Conservation (phyloP, 176 grass and related monocot species). For the Dendrocalamus sinicus region DNA sequence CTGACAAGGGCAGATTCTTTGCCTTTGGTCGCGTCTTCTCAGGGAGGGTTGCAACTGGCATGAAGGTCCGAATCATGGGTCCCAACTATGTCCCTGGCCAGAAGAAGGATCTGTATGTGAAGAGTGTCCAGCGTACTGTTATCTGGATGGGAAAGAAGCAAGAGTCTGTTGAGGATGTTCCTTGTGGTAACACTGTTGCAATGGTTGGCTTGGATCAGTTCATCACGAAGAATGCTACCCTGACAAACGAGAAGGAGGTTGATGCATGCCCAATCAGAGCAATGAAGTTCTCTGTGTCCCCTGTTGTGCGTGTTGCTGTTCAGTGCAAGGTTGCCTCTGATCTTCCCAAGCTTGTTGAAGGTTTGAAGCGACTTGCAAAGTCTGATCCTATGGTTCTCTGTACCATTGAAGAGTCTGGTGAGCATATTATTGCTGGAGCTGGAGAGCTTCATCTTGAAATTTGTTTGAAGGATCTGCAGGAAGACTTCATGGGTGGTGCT, state of each 20-base stretch:
- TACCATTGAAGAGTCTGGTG: constrained; percentile 77
- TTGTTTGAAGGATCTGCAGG: constrained; percentile 78
- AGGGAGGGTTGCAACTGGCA: constrained; percentile 72
- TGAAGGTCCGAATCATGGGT: constrained; percentile 91
- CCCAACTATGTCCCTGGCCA: constrained; percentile 87
- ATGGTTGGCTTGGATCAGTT: constrained; percentile 87
- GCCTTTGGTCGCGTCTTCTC: constrained; percentile 80
- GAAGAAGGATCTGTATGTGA: constrained; percentile 85
- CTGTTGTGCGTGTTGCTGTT: constrained; percentile 80
- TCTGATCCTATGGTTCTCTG: constrained; percentile 87
- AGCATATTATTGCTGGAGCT: constrained; percentile 89
- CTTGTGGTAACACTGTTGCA: constrained; percentile 82
- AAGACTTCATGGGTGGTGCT: constrained; percentile 88
- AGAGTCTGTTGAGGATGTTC: constrained; percentile 88
- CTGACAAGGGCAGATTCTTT: constrained; percentile 87
- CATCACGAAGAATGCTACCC: constrained; percentile 81
- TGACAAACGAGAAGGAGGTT: constrained; percentile 76
- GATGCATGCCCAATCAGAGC: constrained; percentile 84
- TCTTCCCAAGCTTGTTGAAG: constrained; percentile 86
- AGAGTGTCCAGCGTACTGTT: constrained; percentile 83
- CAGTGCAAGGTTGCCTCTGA: constrained; percentile 82
- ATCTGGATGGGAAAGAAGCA: constrained; percentile 95
- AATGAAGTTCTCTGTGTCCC: constrained; percentile 89
- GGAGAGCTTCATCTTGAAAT: constrained; percentile 85
- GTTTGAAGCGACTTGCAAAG: constrained; percentile 79